Percentiles rank a stretch among this genome's conserved stretches.
Evolutionary conservation across 1,284 basidiomycete genomes (phyloP).

Genomic region (Phellinidium pouzarii): DNA sequence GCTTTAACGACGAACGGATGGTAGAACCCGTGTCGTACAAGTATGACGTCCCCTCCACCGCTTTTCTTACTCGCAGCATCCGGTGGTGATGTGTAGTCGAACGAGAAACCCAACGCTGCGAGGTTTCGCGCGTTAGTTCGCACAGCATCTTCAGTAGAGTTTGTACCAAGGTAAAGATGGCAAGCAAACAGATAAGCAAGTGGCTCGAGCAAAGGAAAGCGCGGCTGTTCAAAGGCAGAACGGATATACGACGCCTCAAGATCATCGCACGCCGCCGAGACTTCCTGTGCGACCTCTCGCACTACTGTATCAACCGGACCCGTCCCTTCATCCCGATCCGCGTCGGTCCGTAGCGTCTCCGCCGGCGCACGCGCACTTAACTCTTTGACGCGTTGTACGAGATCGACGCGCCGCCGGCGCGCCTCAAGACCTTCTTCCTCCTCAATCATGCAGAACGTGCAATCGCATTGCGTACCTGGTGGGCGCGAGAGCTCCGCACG

Average conservation of each 20-base stretch:
- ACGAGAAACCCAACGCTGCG: conserved; percentile 13
- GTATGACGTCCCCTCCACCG: conserved; percentile 13
- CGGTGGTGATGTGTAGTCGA: conserved; percentile 8
- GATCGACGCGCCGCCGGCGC: conserved; percentile 11
- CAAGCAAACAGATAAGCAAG: conserved; percentile 17
- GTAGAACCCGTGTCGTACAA: conserved; percentile 14
- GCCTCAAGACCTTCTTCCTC: conserved; percentile 10
- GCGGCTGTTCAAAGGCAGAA: conserved; percentile 9
- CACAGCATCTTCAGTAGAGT: conserved; percentile 13
- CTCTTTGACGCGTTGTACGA: conserved; percentile 13
- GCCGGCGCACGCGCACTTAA: conserved; percentile 12
- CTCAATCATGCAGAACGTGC: conserved; percentile 16
- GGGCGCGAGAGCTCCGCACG: conserved; percentile 7
- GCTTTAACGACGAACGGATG: conserved; percentile 15
- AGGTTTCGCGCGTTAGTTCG: conserved; percentile 12
- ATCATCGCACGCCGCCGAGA: conserved; percentile 7
- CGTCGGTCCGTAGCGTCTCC: conserved; percentile 13
- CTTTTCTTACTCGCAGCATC: conserved; percentile 7
- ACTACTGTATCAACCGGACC: conserved; percentile 12
- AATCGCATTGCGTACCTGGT: conserved; percentile 7
- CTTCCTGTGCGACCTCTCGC: conserved; percentile 9
- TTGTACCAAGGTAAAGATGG: conserved; percentile 16
- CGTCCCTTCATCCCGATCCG: conserved; percentile 5
- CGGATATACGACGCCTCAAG: conserved; percentile 14
- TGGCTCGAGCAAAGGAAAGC: conserved; percentile 17